Percentiles rank a stretch among this genome's conserved stretches.
phyloP scores from a whole-genome alignment of 305 asterid genomes.

The Solanum hybrid region DNA sequence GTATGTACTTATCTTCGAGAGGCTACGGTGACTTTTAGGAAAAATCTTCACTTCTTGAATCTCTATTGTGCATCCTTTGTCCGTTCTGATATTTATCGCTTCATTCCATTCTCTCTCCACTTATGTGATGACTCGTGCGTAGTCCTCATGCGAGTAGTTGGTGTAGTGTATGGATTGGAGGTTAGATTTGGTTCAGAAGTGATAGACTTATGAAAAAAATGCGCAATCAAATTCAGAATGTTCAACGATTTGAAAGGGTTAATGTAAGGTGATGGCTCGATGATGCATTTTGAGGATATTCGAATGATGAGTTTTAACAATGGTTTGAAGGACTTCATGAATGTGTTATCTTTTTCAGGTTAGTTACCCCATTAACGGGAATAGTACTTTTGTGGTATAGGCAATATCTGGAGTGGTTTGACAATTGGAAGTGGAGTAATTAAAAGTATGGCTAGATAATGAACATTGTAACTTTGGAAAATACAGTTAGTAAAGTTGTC shows the following conservation, averaged over 20 bases:
- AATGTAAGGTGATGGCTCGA: not conserved
- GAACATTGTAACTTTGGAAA: not conserved
- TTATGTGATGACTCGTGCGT: not conserved
- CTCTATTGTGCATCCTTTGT: not conserved
- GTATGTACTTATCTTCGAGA: not conserved
- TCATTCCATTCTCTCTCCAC: not conserved
- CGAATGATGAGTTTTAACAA: not conserved
- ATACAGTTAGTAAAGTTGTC: not conserved
- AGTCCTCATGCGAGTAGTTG: not conserved
- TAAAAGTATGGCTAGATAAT: not conserved
- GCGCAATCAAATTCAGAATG: not conserved
- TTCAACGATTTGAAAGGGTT: not conserved
- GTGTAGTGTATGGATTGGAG: not conserved
- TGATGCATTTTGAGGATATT: not conserved
- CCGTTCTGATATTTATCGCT: not conserved
- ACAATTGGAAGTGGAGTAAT: not conserved
- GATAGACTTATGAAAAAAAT: not conserved
- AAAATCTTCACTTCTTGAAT: not conserved
- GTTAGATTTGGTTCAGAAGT: not conserved
- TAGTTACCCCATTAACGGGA: not conserved
- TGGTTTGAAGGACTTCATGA: not conserved
- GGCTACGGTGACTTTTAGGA: not conserved
- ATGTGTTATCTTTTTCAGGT: not conserved
- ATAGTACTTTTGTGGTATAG: not conserved
- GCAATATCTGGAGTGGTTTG: not conserved